Conservation (phyloP, 345 rosid genomes). For the Populus pruinosa region DNA sequence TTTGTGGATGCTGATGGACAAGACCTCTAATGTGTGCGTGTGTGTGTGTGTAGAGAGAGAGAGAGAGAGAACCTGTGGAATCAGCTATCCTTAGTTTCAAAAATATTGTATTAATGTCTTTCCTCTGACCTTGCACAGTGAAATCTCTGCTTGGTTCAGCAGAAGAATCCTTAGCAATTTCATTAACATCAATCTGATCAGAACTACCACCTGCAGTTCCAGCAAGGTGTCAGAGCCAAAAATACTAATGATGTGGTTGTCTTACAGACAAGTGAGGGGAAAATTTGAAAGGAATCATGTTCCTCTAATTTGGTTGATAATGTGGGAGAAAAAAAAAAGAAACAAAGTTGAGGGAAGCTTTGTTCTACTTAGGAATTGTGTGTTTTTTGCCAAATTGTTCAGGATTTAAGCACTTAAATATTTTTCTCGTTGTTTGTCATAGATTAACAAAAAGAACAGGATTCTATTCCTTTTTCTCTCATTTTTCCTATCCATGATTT, state of each 20-base stretch:
- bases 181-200: conserved; percentile 19
- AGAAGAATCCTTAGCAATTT: conserved; percentile 24
- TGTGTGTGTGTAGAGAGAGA: neutral
- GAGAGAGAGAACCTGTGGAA: conserved; percentile 55
- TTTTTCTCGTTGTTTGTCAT: neutral
- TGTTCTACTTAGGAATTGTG: neutral
- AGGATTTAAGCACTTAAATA: neutral
- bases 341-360: neutral
- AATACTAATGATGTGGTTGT: neutral
- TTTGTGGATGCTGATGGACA: conserved; percentile 2
- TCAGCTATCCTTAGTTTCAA: conserved; percentile 84
- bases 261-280: neutral
- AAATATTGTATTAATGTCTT: conserved; percentile 69
- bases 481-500: neutral
- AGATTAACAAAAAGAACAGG: neutral
- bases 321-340: neutral
- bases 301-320: neutral
- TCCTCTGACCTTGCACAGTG: conserved; percentile 79
- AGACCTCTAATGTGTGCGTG: neutral
- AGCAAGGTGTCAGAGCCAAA: conserved; percentile 9
- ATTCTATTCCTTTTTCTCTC: neutral
- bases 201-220: conserved; percentile 39
- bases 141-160: conserved; percentile 50
- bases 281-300: neutral
- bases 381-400: neutral